A percentile compares a stretch with the other conserved stretches of the same genome.
Conservation (phyloP, 106 monocot genomes). For the Phalaenopsis aphrodite region DNA sequence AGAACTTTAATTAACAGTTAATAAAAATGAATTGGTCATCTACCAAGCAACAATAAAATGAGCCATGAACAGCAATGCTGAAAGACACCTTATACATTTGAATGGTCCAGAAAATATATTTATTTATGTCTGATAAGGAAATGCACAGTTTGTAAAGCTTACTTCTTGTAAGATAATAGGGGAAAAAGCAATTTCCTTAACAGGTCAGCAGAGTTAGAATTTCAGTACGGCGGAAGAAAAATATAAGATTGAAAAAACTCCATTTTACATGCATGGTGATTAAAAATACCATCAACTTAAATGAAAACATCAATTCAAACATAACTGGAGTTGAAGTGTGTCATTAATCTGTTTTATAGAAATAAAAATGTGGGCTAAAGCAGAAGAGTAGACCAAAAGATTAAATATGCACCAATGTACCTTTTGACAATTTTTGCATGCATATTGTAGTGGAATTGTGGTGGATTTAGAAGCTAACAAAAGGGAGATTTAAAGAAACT, state of each 20-base stretch:
- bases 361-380: background rate
- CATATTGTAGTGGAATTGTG: background rate
- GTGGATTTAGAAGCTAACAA: background rate
- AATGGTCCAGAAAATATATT: background rate
- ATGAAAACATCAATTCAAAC: background rate
- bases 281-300: background rate
- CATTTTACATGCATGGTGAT: background rate
- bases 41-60: background rate
- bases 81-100: background rate
- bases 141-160: background rate
- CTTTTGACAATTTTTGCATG: too few species aligned
- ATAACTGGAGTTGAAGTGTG: background rate
- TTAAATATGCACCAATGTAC: background rate
- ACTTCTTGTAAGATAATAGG: background rate
- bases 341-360: background rate
- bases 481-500: background rate
- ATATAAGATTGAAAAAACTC: background rate
- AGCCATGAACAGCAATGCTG: background rate
- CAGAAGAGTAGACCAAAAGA: background rate
- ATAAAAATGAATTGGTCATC: background rate
- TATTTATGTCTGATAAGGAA: background rate
- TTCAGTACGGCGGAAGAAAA: background rate
- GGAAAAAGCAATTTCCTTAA: background rate
- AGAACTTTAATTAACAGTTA: constrained; percentile 2
- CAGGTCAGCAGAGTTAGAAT: background rate